Evolutionary conservation across 2,329 filamentous ascomycete species (phyloP).

Genomic region (Teratosphaeria nubilosa): DNA sequence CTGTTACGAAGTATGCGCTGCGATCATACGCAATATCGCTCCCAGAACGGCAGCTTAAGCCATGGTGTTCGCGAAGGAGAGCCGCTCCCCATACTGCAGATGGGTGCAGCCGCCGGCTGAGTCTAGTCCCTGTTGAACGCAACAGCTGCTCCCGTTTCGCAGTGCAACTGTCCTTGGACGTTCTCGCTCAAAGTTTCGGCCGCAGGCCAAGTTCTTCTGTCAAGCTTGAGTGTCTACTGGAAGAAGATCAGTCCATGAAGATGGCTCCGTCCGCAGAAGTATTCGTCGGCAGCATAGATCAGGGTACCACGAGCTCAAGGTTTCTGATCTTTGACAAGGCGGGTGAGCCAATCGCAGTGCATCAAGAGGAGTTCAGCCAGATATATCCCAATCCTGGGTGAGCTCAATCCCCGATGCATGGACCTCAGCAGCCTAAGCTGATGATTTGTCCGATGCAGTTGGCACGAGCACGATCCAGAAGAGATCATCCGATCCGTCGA

Average conservation of each 20-base stretch:
- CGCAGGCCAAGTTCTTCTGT: neutral
- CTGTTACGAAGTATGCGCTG: neutral
- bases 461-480: conserved; percentile 80
- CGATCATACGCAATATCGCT: neutral
- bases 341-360: conserved; percentile 67
- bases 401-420: conserved; percentile 24
- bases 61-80: neutral
- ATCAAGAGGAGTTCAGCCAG: conserved; percentile 81
- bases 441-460: conserved; percentile 40
- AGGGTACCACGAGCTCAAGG: conserved; percentile 79
- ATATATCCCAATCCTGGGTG: conserved; percentile 78
- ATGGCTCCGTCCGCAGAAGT: conserved; percentile 33
- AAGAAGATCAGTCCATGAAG: neutral
- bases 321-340: conserved; percentile 82
- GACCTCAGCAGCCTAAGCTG: conserved; percentile 1
- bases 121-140: neutral
- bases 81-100: neutral
- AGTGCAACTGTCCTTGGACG: neutral
- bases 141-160: neutral
- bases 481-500: conserved; percentile 68
- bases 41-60: neutral
- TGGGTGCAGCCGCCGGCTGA: neutral
- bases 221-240: neutral
- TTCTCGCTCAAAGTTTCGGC: neutral
- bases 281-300: conserved; percentile 82